Percentiles rank a stretch among this genome's conserved stretches.
Evolutionary conservation across 495 filamentous ascomycete genomes (phyloP).

Genomic region (Tuber indicum): DNA sequence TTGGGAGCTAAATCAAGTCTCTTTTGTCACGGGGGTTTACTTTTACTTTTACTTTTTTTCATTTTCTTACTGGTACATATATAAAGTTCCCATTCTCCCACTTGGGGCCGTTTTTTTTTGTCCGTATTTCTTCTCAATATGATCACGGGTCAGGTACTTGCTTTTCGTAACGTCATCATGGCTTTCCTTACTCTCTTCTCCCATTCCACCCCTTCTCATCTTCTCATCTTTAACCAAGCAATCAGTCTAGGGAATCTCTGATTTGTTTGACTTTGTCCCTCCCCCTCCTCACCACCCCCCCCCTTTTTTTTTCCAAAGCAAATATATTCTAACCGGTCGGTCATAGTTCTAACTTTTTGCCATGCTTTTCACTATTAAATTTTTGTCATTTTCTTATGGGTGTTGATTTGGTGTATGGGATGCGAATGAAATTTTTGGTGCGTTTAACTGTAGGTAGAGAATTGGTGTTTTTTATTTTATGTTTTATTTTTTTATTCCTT

Average conservation of each 20-base stretch:
- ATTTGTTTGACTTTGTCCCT: conserved; percentile 4
- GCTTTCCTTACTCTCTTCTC: conserved; percentile 7
- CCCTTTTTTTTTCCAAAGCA: conserved; percentile 2
- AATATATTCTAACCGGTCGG: not conserved
- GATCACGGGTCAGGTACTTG: conserved; percentile 4
- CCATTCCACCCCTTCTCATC: conserved; percentile 14
- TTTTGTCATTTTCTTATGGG: not conserved
- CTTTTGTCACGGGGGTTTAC: not conserved
- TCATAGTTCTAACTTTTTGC: not conserved
- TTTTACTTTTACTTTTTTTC: conserved; percentile 5
- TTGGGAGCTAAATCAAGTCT: not conserved
- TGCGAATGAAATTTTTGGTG: conserved; percentile 1
- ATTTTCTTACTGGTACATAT: conserved; percentile 6
- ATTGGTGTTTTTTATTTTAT: conserved; percentile 11
- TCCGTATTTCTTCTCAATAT: not conserved
- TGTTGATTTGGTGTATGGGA: not conserved
- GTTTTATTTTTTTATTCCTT: not conserved
- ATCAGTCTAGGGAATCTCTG: not conserved
- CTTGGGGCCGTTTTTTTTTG: not conserved
- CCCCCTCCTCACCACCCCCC: not conserved
- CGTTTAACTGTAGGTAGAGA: conserved; percentile 23
- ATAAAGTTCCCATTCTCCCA: not conserved
- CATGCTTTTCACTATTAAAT: not conserved
- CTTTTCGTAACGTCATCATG: conserved; percentile 1
- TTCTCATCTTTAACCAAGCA: conserved; percentile 10